A percentile compares a stretch with the other conserved stretches of the same genome.
These are phyloP conservation scores for Dinochytrium kinnereticum DNA, from an alignment of 371 early-diverging fungal species.

Conservation along the genomic window DNA sequence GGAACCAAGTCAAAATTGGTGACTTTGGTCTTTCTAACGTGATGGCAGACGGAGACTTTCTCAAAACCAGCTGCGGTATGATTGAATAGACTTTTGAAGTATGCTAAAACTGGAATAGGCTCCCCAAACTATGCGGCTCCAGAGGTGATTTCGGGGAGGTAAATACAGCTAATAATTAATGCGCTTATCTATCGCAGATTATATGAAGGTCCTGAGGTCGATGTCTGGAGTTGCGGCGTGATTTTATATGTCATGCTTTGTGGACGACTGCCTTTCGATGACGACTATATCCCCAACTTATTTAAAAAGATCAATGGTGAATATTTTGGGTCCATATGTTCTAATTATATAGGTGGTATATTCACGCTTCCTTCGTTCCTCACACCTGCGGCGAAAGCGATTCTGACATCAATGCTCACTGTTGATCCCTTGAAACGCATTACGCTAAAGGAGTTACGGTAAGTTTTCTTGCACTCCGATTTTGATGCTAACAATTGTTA, in stretches of 20 bases:
- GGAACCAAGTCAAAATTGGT: slow-evolving; percentile 94
- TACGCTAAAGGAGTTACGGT: slow-evolving; percentile 85
- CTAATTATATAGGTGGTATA: slow-evolving; percentile 70
- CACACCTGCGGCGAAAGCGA: slow-evolving; percentile 76
- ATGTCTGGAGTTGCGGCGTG: slow-evolving; percentile 99
- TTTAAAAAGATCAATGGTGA: slow-evolving; percentile 86
- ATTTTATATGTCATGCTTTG: slow-evolving; percentile 99
- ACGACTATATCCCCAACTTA: slow-evolving; percentile 94
- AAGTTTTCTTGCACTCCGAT: slow-evolving; percentile 27
- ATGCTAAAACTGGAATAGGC: slow-evolving; percentile 23
- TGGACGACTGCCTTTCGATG: slow-evolving; percentile 98
- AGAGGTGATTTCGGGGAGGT: slow-evolving; percentile 94
- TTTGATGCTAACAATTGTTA: slow-evolving; percentile 1
- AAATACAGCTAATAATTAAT: neutral
- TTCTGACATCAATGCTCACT: slow-evolving; percentile 91
- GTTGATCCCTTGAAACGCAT: slow-evolving; percentile 96
- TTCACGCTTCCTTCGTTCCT: slow-evolving; percentile 88
- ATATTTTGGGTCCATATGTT: neutral
- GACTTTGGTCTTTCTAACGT: slow-evolving; percentile 97
- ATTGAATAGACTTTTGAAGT: slow-evolving; percentile 62
- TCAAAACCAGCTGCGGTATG: slow-evolving; percentile 91
- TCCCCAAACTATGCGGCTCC: slow-evolving; percentile 74
- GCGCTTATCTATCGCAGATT: slow-evolving; percentile 51
- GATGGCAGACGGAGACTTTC: slow-evolving; percentile 93
- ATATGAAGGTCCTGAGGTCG: slow-evolving; percentile 98